phyloP scores from a whole-genome alignment of 805 yeast species.

The Ogataea polymorpha region DNA sequence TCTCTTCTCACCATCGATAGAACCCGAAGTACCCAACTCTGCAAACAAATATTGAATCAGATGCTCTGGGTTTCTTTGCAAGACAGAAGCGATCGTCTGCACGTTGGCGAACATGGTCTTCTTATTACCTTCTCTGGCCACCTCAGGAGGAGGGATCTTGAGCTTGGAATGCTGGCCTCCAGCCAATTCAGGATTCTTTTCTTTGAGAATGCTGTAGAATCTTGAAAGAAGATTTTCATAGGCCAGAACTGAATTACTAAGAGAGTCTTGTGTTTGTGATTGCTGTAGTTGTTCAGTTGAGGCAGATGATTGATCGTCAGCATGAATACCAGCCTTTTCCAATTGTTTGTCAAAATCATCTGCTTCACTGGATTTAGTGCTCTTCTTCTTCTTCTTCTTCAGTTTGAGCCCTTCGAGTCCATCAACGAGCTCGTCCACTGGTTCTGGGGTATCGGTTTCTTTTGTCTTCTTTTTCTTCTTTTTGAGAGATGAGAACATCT shows the following conservation, averaged over 20 bases:
- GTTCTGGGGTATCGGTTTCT: constrained; percentile 39
- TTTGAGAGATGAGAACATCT: constrained; percentile 75
- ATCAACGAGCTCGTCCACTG: constrained; percentile 46
- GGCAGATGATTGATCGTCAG: constrained; percentile 30
- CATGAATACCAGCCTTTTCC: constrained; percentile 84
- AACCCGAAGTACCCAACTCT: constrained; percentile 99
- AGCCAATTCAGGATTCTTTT: constrained; percentile 96
- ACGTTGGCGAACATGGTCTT: constrained; percentile 95
- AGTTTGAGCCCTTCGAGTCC: constrained; percentile 67
- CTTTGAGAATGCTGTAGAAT: constrained; percentile 80
- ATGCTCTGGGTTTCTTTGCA: constrained; percentile 97
- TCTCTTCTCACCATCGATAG: constrained; percentile 97
- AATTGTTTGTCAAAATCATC: constrained; percentile 86
- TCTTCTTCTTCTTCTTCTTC: constrained; percentile 80
- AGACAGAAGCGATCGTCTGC: constrained; percentile 87
- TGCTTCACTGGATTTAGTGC: constrained; percentile 50
- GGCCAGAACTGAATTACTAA: constrained; percentile 51
- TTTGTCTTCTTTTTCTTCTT: constrained; percentile 81
- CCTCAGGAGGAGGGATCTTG: constrained; percentile 96
- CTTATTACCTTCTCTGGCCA: constrained; percentile 95
- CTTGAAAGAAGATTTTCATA: constrained; percentile 77
- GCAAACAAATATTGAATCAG: constrained; percentile 95
- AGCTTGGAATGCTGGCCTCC: constrained; percentile 93
- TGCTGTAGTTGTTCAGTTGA: constrained; percentile 9
- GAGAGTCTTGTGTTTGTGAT: constrained; percentile 28